Percentiles rank a stretch among this genome's conserved stretches.
Evolutionary conservation across 2,329 filamentous ascomycete genomes (phyloP).

Genomic region (Cordyceps farinosa): DNA sequence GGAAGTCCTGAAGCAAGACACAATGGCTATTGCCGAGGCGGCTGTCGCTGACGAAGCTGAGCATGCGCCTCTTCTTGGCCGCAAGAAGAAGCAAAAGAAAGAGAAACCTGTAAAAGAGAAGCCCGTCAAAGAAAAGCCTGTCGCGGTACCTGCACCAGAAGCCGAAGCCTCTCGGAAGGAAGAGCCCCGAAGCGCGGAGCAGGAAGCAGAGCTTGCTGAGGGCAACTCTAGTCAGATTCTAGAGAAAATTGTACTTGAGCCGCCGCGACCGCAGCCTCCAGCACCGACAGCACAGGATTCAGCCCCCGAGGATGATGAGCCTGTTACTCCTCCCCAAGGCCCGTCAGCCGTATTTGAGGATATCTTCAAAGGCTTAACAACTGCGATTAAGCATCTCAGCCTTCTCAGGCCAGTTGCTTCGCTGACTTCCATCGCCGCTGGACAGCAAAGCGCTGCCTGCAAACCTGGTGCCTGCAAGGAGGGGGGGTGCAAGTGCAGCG

Average conservation of each 20-base stretch:
- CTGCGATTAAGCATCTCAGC: constrained; percentile 33
- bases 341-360: constrained; percentile 36
- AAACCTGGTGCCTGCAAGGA: constrained; percentile 34
- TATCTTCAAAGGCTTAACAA: constrained; percentile 31
- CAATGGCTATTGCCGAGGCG: constrained; percentile 48
- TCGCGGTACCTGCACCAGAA: background rate
- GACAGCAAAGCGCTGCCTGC: constrained; percentile 14
- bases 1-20: constrained; percentile 63
- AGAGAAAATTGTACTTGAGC: constrained; percentile 4
- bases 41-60: constrained; percentile 52
- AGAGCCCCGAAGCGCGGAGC: background rate
- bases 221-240: background rate
- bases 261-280: background rate
- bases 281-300: background rate
- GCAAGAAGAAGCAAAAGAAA: constrained; percentile 85
- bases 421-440: constrained; percentile 13
- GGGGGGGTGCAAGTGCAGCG: constrained; percentile 37
- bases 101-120: constrained; percentile 45
- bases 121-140: constrained; percentile 18
- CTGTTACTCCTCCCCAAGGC: constrained; percentile 26
- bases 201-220: constrained; percentile 18
- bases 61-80: constrained; percentile 69
- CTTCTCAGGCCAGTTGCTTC: constrained; percentile 35
- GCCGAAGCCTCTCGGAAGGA: background rate
- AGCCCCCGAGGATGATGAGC: constrained; percentile 20